Evolutionary conservation across 164 flowering plant genomes (phyloP).

Genomic region (Cinnamomum micranthum): DNA sequence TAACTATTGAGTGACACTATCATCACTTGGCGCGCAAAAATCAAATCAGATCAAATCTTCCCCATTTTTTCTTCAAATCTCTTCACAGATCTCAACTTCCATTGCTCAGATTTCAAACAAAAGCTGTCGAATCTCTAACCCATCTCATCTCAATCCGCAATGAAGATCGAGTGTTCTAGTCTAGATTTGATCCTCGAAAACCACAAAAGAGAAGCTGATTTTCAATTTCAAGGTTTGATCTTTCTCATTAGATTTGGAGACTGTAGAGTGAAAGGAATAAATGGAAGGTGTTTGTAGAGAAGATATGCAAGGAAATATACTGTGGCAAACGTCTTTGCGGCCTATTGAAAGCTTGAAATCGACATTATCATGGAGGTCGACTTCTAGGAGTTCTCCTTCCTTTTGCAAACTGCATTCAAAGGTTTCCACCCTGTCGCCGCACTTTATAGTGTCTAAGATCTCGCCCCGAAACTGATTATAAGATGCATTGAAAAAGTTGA

Average conservation of each 20-base stretch:
- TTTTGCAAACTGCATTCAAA: slow-evolving; percentile 57
- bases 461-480: no score
- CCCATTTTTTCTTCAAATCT: no score
- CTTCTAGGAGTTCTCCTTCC: slow-evolving; percentile 70
- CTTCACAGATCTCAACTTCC: not conserved
- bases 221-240: not conserved
- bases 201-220: not conserved
- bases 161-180: slow-evolving; percentile 2
- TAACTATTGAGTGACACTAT: no score
- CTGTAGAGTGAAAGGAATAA: slow-evolving; percentile 6
- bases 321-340: slow-evolving; percentile 44
- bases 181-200: slow-evolving; percentile 5
- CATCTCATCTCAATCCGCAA: not conserved
- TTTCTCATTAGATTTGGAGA: slow-evolving; percentile 2
- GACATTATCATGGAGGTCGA: slow-evolving; percentile 66
- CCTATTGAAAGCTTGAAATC: slow-evolving; percentile 53
- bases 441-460: no score
- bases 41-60: no score
- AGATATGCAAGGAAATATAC: slow-evolving; percentile 35
- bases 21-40: no score
- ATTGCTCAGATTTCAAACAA: not conserved
- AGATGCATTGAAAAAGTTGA: no score
- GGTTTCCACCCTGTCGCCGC: no score
- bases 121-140: not conserved
- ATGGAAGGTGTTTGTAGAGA: slow-evolving; percentile 42